Evolutionary conservation across 371 early-diverging fungal species (phyloP).

Genomic region (Apophysomyces variabilis): DNA sequence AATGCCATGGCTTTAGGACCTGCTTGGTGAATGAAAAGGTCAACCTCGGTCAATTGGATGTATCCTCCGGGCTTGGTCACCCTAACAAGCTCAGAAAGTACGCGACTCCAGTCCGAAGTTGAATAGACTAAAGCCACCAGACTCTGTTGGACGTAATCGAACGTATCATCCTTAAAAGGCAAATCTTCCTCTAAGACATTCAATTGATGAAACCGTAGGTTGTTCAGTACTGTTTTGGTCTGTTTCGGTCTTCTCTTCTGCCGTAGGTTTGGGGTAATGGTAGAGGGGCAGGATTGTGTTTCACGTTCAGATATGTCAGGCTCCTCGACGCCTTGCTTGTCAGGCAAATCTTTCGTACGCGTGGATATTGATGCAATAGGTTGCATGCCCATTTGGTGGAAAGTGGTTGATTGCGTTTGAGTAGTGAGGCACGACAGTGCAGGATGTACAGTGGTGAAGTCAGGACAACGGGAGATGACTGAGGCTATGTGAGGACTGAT

Average conservation of each 20-base stretch:
- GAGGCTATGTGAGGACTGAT: neutral
- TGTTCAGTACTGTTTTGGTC: slow-evolving; percentile 18
- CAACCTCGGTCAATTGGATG: slow-evolving; percentile 18
- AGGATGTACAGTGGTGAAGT: slow-evolving; percentile 33
- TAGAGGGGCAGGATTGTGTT: slow-evolving; percentile 1
- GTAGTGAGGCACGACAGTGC: slow-evolving; percentile 1
- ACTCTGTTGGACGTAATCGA: slow-evolving; percentile 32
- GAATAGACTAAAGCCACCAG: slow-evolving; percentile 24
- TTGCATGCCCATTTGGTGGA: neutral
- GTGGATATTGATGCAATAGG: neutral
- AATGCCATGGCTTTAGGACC: slow-evolving; percentile 13
- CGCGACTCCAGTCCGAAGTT: slow-evolving; percentile 21
- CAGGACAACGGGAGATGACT: slow-evolving; percentile 5
- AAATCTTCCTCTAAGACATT: slow-evolving; percentile 22
- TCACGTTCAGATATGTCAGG: neutral
- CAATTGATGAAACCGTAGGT: slow-evolving; percentile 33
- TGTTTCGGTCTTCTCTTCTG: neutral
- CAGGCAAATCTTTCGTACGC: neutral
- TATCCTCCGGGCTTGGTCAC: slow-evolving; percentile 34
- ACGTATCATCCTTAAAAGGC: slow-evolving; percentile 26
- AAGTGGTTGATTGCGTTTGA: slow-evolving; percentile 3
- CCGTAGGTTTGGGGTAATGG: neutral
- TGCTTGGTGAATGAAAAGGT: slow-evolving; percentile 8
- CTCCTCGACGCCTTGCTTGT: neutral
- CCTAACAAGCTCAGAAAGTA: slow-evolving; percentile 25